Evolutionary conservation across 257 asterid genomes (phyloP), one percentile per base, ranked within the genome.

Genomic region (Jacaranda copaia): DNA sequence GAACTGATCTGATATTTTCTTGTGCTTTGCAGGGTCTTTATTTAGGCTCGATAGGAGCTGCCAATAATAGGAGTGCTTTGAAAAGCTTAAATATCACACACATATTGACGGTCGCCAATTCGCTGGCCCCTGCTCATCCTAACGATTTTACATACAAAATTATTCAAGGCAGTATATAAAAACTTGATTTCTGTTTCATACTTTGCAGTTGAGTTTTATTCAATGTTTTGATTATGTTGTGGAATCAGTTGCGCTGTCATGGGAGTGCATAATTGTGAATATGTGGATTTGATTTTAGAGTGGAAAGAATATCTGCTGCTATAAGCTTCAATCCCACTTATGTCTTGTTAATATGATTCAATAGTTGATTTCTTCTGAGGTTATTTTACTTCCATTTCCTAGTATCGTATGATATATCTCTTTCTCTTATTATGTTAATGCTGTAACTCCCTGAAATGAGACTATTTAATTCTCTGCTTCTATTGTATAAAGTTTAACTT

Each of bases 31-130:
- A 94, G 98, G 99, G 98, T 66, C 94, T 94, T 64, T 92, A 78
- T 84, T 83, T 94, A 73, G 99, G 99, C 16, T 94, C 99, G n/a
- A 74, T 91, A 39, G 96, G 91, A 76, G 96, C 99, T 84, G 99
- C 99, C 56, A 81, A 74, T 70, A 85, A 86, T 59, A 84, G 71
- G 83, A 71, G 32, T 66, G 88, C 84, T 81, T 81, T 94, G 85
- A 85, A 83, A 85, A 85, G 82, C 80, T 82, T 81, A 81, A 91
- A 94, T 46, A 52, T 93, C 79, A 95, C 97, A 0, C 99, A 91
- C 71, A 73, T 92, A 70, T 81, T 94, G 88, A 92, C 94, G 0
- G 86, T 89, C 16, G 93, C 96, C 59, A 81, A 65, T 79, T 80
- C 83, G 0, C 25, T 89, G 25, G 3, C 85, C 72, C 94, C 91